Conservation (phyloP, 2,329 filamentous ascomycete species). For the Thielaviopsis populi region DNA sequence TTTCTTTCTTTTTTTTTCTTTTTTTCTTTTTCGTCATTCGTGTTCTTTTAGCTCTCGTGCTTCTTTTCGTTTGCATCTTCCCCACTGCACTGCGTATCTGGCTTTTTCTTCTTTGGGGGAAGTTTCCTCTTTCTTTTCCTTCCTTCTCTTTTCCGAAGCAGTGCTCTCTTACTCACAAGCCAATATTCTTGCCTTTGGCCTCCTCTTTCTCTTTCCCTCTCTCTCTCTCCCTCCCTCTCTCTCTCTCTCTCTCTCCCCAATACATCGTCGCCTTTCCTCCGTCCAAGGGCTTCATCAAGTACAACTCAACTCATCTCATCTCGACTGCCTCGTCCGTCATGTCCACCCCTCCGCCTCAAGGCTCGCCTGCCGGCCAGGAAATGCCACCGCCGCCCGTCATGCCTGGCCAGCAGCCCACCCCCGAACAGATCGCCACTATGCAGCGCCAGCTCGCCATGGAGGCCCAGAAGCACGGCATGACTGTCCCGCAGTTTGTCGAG, state of each 20-base stretch:
- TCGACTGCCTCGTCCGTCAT: background rate
- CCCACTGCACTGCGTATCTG: conserved; percentile 1
- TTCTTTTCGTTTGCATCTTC: background rate
- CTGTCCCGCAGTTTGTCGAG: conserved; percentile 69
- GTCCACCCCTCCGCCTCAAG: background rate
- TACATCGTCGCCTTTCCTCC: background rate
- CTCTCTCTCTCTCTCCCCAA: background rate
- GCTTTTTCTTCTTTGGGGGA: background rate
- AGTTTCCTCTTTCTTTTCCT: background rate
- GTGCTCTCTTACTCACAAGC: background rate
- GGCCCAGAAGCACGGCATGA: conserved; percentile 71
- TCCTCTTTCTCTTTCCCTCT: too few relatives aligned
- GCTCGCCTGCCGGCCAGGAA: background rate
- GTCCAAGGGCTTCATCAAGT: background rate
- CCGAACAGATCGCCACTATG: conserved; percentile 74
- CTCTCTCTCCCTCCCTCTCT: background rate
- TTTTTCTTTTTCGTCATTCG: background rate
- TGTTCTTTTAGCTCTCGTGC: background rate
- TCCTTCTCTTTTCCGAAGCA: background rate
- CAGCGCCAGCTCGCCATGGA: conserved; percentile 70
- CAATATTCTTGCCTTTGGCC: background rate
- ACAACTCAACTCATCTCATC: background rate
- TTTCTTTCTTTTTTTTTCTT: background rate
- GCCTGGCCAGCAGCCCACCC: conserved; percentile 44
- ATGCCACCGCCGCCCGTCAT: conserved; percentile 19